Conservation (phyloP, 352 stramenopile genomes). For the Globisporangium recalcitrans region DNA sequence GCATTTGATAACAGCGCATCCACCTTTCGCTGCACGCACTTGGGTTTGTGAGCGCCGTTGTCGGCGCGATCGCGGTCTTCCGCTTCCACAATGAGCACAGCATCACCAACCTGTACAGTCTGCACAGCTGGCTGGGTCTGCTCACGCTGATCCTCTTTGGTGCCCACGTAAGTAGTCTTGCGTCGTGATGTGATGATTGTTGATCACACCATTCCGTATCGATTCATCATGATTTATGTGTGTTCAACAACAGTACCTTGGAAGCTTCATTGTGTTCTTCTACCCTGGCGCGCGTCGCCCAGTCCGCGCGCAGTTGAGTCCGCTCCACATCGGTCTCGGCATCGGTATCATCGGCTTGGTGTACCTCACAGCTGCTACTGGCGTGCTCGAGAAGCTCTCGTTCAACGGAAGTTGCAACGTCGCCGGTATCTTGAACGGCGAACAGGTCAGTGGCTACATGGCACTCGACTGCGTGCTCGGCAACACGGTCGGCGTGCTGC, state of each 20-base stretch:
- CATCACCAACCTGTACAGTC: constrained; percentile 84
- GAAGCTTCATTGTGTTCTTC: constrained; percentile 68
- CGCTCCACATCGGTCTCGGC: constrained; percentile 68
- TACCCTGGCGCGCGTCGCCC: constrained; percentile 51
- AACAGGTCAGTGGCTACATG: constrained; percentile 68
- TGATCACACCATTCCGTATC: too few relatives aligned
- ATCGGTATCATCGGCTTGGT: constrained; percentile 60
- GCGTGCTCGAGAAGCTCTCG: constrained; percentile 77
- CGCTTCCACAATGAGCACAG: constrained; percentile 83
- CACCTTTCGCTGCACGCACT: constrained; percentile 67
- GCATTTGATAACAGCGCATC: constrained; percentile 33
- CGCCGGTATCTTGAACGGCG: constrained; percentile 51
- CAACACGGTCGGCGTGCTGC: constrained; percentile 65
- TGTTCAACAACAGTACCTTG: constrained; percentile 40
- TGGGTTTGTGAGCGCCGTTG: constrained; percentile 48
- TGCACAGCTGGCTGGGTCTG: constrained; percentile 86
- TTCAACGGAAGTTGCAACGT: constrained; percentile 87
- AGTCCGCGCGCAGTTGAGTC: constrained; percentile 36
- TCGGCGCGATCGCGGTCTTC: constrained; percentile 72
- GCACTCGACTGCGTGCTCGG: constrained; percentile 64
- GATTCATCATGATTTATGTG: neutral
- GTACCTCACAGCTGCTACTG: constrained; percentile 53
- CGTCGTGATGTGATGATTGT: neutral
- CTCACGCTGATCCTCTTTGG: constrained; percentile 52
- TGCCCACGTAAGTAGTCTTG: constrained; percentile 31